These are phyloP conservation scores for Terfezia claveryi DNA, from an alignment of 495 filamentous ascomycete genomes.

Conservation along the genomic window DNA sequence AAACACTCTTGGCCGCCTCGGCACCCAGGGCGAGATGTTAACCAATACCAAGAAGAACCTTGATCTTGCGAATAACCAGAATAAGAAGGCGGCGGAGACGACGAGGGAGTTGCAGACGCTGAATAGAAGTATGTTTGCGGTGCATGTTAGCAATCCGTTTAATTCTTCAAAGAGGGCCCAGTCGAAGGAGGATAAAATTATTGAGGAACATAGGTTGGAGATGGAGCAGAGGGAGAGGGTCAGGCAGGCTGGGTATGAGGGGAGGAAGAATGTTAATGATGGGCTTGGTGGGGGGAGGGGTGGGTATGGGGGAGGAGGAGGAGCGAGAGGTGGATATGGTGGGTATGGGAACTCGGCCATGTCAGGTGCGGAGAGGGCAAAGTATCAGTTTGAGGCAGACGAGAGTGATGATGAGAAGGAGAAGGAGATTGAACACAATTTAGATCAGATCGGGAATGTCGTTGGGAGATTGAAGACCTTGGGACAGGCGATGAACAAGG, in stretches of 20 bases:
- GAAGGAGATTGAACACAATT: constrained; percentile 42
- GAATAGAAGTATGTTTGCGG: constrained; percentile 66
- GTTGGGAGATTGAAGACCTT: constrained; percentile 42
- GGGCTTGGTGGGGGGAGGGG: constrained; percentile 28
- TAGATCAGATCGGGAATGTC: constrained; percentile 36
- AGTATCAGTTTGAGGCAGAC: constrained; percentile 63
- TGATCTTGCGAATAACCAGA: constrained; percentile 44
- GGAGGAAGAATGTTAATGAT: constrained; percentile 36
- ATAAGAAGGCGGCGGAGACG: constrained; percentile 49
- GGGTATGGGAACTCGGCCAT: constrained; percentile 4
- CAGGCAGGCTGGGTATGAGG: constrained; percentile 37
- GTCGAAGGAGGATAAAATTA: constrained; percentile 36
- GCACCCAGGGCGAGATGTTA: constrained; percentile 51
- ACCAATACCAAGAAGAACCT: constrained; percentile 59
- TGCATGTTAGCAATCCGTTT: constrained; percentile 54
- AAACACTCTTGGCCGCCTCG: constrained; percentile 45
- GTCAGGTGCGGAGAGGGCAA: constrained; percentile 42
- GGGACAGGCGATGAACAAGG: constrained; percentile 45
- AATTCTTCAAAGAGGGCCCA: constrained; percentile 33
- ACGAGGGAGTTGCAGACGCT: constrained; percentile 51
- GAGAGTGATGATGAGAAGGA: constrained; percentile 59
- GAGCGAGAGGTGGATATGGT: not conserved
- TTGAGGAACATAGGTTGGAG: constrained; percentile 41
- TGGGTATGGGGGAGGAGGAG: not conserved
- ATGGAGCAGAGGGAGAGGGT: constrained; percentile 46